phyloP scores from a whole-genome alignment of 2,329 filamentous ascomycete species.

The Metarhizium anisopliae region DNA sequence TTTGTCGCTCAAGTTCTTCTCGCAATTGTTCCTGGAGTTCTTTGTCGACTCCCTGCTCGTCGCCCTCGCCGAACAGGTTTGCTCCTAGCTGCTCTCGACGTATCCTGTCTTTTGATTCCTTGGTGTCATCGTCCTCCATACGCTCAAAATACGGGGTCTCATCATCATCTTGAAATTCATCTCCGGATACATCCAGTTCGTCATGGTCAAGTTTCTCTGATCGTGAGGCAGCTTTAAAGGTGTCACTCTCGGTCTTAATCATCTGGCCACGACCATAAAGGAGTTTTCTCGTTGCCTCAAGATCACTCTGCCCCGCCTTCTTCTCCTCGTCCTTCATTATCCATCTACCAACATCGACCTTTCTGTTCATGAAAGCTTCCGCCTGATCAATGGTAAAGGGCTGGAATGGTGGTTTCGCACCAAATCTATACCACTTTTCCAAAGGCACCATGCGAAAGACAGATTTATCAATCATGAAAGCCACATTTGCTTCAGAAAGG shows the following conservation, averaged over 20 bases:
- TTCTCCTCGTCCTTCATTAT: conserved; percentile 61
- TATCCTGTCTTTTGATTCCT: conserved; percentile 62
- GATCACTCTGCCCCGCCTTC: conserved; percentile 44
- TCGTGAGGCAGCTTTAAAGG: conserved; percentile 50
- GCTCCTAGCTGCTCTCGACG: conserved; percentile 78
- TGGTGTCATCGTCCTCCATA: conserved; percentile 74
- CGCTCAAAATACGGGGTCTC: conserved; percentile 66
- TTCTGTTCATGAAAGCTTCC: conserved; percentile 74
- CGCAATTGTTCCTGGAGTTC: conserved; percentile 62
- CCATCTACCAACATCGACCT: conserved; percentile 70
- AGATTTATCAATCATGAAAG: conserved; percentile 61
- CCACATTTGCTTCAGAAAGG: conserved; percentile 76
- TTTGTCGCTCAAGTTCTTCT: conserved; percentile 60
- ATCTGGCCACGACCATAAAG: conserved; percentile 44
- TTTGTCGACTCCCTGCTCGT: conserved; percentile 64
- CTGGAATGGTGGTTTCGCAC: conserved; percentile 69
- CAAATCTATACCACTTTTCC: conserved; percentile 93
- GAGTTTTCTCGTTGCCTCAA: conserved; percentile 47
- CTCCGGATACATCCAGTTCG: conserved; percentile 57
- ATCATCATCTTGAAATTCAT: conserved; percentile 83
- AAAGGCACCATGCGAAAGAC: conserved; percentile 81
- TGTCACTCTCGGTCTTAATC: conserved; percentile 61
- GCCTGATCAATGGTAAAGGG: conserved; percentile 74
- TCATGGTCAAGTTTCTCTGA: conserved; percentile 62
- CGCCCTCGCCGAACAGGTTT: conserved; percentile 66